These are phyloP conservation scores for Penicillium sp. DNA, from an alignment of 2,329 filamentous ascomycete genomes.

Conservation along the genomic window DNA sequence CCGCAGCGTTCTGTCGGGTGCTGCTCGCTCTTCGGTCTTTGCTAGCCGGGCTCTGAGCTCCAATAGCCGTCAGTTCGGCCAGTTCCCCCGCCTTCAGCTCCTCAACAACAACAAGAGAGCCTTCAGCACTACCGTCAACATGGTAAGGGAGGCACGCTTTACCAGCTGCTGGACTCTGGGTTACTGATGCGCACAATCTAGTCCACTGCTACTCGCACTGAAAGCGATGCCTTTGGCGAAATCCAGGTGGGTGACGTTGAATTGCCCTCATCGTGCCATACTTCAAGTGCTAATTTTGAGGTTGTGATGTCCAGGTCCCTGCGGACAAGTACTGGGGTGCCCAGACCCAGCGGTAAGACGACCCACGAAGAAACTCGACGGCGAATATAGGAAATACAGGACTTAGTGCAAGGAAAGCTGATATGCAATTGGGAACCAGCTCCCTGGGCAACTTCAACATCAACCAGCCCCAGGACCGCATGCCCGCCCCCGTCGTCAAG, in stretches of 20 bases:
- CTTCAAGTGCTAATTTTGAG: conserved; percentile 16
- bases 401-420: conserved; percentile 16
- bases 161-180: not conserved
- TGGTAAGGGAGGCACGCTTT: conserved; percentile 31
- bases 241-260: conserved; percentile 60
- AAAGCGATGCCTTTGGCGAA: conserved; percentile 97
- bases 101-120: conserved; percentile 38
- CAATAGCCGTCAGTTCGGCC: conserved; percentile 32
- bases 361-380: conserved; percentile 3
- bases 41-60: conserved; percentile 35
- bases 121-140: conserved; percentile 42
- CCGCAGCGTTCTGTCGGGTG: conserved; percentile 32
- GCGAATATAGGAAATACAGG: not conserved
- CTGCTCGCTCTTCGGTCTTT: conserved; percentile 32
- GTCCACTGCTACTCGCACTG: conserved; percentile 66
- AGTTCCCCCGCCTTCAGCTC: conserved; percentile 42
- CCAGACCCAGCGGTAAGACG: conserved; percentile 76
- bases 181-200: conserved; percentile 21
- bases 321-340: conserved; percentile 98
- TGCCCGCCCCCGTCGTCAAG: conserved; percentile 88
- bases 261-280: not conserved
- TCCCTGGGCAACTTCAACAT: conserved; percentile 98
- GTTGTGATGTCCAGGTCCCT: conserved; percentile 58
- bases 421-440: conserved; percentile 34
- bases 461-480: conserved; percentile 98